These are phyloP conservation scores for Thalassiosira profunda DNA, from an alignment of 108 stramenopile genomes.

Conservation along the genomic window DNA sequence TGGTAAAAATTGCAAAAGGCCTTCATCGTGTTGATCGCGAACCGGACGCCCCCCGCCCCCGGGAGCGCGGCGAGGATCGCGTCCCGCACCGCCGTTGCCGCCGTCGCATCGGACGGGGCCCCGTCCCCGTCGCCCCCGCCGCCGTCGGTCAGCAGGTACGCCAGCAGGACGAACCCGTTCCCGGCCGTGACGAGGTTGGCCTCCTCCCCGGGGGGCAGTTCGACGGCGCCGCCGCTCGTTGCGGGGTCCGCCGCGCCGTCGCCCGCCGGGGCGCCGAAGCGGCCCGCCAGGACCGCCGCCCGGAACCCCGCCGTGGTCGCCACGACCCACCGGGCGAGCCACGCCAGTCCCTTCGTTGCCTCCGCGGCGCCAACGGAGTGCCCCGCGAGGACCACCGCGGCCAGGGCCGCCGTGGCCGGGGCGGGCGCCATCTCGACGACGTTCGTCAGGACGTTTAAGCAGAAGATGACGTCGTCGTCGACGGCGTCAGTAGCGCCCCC, in stretches of 20 bases:
- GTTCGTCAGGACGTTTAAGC: slow-evolving; percentile 84
- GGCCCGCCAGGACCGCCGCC: slow-evolving; percentile 58
- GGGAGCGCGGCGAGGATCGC: slow-evolving; percentile 61
- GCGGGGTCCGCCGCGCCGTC: neutral
- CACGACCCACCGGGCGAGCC: slow-evolving; percentile 72
- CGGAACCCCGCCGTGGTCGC: slow-evolving; percentile 65
- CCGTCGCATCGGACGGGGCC: slow-evolving; percentile 5
- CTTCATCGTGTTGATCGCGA: slow-evolving; percentile 80
- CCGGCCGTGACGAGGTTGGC: slow-evolving; percentile 79
- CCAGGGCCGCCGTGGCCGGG: slow-evolving; percentile 21
- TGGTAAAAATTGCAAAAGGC: slow-evolving; percentile 91
- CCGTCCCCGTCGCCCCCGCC: too few species aligned
- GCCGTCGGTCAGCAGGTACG: slow-evolving; percentile 68
- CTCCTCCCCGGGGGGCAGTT: slow-evolving; percentile 60
- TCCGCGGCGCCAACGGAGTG: neutral
- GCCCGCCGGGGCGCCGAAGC: slow-evolving; percentile 44
- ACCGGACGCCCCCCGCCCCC: slow-evolving; percentile 51
- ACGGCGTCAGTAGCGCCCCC: neutral
- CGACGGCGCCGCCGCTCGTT: slow-evolving; percentile 22
- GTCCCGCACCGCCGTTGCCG: slow-evolving; percentile 38
- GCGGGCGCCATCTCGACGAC: slow-evolving; percentile 58
- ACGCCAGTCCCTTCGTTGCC: slow-evolving; percentile 40
- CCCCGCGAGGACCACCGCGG: slow-evolving; percentile 3
- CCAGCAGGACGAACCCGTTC: slow-evolving; percentile 82
- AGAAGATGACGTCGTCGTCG: slow-evolving; percentile 56